Percentiles rank a stretch among this genome's conserved stretches.
These are phyloP conservation scores for Hyparrhenia diplandra DNA, from an alignment of 176 grass and related monocot species.

Conservation along the genomic window DNA sequence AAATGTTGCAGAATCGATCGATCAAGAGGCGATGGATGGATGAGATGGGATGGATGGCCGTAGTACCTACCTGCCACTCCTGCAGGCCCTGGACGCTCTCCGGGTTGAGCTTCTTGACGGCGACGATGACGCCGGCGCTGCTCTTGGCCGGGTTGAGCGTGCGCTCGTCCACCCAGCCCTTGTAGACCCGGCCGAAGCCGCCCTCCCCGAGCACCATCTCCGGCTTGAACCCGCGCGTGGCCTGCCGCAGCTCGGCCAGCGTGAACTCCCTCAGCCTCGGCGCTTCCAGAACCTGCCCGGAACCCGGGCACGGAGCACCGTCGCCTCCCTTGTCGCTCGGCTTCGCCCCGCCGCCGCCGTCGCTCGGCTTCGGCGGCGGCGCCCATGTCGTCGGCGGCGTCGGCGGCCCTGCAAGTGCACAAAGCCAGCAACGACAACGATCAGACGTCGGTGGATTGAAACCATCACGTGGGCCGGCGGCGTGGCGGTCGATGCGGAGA, in stretches of 20 bases:
- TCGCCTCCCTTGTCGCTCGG: not conserved
- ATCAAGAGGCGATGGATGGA: not conserved
- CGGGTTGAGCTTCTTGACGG: slow-evolving; percentile 81
- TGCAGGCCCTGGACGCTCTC: slow-evolving; percentile 77
- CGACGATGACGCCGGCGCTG: slow-evolving; percentile 56
- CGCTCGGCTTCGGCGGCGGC: not conserved
- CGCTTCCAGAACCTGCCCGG: slow-evolving; percentile 44
- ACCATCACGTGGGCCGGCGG: not conserved
- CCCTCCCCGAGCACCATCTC: slow-evolving; percentile 79
- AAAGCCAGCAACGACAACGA: not conserved
- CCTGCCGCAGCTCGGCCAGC: slow-evolving; percentile 51
- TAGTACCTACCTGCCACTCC: slow-evolving; percentile 80
- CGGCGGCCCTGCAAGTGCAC: not conserved
- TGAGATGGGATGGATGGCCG: not conserved
- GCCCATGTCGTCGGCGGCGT: not conserved
- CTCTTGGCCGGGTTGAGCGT: slow-evolving; percentile 62
- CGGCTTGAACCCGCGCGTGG: slow-evolving; percentile 66
- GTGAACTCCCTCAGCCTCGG: slow-evolving; percentile 64
- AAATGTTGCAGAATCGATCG: not conserved
- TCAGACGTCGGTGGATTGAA: not conserved
- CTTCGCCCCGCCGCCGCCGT: not conserved
- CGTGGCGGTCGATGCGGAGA: not conserved
- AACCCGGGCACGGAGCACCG: not conserved
- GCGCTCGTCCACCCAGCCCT: slow-evolving; percentile 76
- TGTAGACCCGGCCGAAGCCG: slow-evolving; percentile 74